Base-by-base conservation (phyloP, 2,329 filamentous ascomycete species). In the Venturia carpophila region DNA sequence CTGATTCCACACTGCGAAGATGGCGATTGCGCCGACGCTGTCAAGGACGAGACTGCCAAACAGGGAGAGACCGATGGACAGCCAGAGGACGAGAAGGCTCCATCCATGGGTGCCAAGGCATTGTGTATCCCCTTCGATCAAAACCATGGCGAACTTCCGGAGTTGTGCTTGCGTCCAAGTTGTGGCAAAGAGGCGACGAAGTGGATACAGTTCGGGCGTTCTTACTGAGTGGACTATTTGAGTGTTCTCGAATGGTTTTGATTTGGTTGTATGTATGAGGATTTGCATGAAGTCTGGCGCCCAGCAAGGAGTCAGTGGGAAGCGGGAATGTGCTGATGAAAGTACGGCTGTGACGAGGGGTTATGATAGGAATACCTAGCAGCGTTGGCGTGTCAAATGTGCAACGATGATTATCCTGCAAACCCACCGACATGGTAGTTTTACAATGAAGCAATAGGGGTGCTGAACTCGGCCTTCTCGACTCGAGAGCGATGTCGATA, bases 41-140 rank as follows among this genome's bases (percentile, higher is more conserved):
- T 97, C 80, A 97, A 97, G 84, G 91, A 97, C 84, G 91, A 95
- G 65, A 82, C 92, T 74, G 96, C 91, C 68, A 91, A 89, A 55
- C 88, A 89, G 69, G 89, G 87, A 70, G 82, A 86, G 64, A 85
- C 79, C 37, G 77, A 79, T 80, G 89, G 90, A 80, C 74, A 87
- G 75, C 76, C 85, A 78, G 76, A 93, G 81, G 86, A 95, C 83
- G 82, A 87, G 71, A 84, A 84, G 69, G 87, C 86, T 64, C 88
- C 88, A 66, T 86, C 84, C 67, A 91, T 91, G 88, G 88, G 88
- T 58, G 88, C 87, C 67, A 91, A 91, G 80, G 64, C 64, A 71
- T 79, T 91, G 73, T 91, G 88, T 73, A 90, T 90, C 79, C 88
- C 88, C 61, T 93, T 92, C 70, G 89, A 94, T 68, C 91, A 96